Conservation (phyloP, 768 basidiomycete species). For the Mycena sanguinolenta region DNA sequence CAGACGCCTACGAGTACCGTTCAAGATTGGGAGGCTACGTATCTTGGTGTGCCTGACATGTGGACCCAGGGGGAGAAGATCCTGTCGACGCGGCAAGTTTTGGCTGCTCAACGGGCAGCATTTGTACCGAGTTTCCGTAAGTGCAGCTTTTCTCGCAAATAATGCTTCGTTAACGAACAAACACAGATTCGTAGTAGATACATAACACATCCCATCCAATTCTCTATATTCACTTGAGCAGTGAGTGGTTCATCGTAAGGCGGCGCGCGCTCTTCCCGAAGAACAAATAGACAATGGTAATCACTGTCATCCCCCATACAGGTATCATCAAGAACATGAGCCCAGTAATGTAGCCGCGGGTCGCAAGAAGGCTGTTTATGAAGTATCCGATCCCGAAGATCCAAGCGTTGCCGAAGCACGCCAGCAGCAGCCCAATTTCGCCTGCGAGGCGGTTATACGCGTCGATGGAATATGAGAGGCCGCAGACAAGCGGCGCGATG, state of each 20-base stretch:
- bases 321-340: constrained; percentile 28
- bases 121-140: too few species aligned
- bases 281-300: constrained; percentile 25
- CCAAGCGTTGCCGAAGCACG: constrained; percentile 29
- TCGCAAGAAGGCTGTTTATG: constrained; percentile 18
- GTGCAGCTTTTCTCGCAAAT: neutral
- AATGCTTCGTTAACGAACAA: neutral
- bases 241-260: constrained; percentile 11
- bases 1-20: too few species aligned
- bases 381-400: constrained; percentile 28
- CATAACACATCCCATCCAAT: too few species aligned
- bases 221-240: constrained; percentile 17
- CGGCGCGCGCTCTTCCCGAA: constrained; percentile 26
- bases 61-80: constrained; percentile 12
- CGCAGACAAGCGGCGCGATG: constrained; percentile 25
- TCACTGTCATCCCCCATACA: constrained; percentile 25
- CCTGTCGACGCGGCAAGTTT: neutral
- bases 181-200: neutral
- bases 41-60: neutral
- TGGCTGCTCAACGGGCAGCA: too few species aligned
- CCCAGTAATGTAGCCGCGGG: constrained; percentile 15
- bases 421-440: constrained; percentile 25
- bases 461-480: constrained; percentile 27
- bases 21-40: constrained; percentile 10
- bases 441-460: constrained; percentile 29